phyloP scores from a whole-genome alignment of 2,329 filamentous ascomycete genomes.

The Fusarium nygamai region DNA sequence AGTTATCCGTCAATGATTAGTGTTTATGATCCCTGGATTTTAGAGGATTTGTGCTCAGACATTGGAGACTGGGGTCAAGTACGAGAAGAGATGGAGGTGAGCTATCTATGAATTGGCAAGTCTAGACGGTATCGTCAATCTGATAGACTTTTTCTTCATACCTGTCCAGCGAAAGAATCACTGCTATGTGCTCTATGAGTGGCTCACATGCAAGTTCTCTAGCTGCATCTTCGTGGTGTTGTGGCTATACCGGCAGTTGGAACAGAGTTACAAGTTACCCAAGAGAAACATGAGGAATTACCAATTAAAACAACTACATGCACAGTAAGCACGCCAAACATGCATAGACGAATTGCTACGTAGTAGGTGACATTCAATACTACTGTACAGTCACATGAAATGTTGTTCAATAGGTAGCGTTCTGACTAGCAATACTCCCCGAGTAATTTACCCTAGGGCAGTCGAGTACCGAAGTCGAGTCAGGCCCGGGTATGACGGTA shows the following conservation, averaged over 20 bases:
- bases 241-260: conserved; percentile 6
- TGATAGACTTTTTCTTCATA: not conserved
- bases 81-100: not conserved
- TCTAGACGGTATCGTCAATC: not conserved
- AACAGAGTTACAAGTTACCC: conserved; percentile 7
- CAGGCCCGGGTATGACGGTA: not conserved
- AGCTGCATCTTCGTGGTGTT: conserved; percentile 1
- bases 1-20: conserved; percentile 3
- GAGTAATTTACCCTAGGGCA: not conserved
- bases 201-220: not conserved
- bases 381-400: not conserved
- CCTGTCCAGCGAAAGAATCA: not conserved
- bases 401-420: not conserved
- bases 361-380: not conserved
- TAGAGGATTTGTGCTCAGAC: not conserved
- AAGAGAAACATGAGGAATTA: not conserved
- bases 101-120: not conserved
- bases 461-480: not conserved
- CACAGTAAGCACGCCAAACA: not conserved
- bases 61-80: not conserved
- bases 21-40: not conserved
- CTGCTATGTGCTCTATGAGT: not conserved
- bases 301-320: not conserved
- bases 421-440: not conserved
- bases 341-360: not conserved